Conservation (phyloP, 1,284 basidiomycete genomes). For the Phaffia rhodozyma region DNA sequence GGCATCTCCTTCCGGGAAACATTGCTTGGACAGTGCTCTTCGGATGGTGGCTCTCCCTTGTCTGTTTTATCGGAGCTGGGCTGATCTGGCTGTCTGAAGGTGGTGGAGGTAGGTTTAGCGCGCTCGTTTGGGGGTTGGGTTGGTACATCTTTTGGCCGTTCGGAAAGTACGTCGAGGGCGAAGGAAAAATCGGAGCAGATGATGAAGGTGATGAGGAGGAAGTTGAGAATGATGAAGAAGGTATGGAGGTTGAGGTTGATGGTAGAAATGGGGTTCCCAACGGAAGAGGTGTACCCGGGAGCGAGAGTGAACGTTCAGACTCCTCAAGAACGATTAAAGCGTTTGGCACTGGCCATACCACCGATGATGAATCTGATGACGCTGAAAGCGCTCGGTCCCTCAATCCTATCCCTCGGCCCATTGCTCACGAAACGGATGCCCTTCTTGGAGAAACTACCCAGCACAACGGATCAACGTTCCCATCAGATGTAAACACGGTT, state of each 20-base stretch:
- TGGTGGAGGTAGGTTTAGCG: constrained; percentile 71
- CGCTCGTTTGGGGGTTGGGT: constrained; percentile 79
- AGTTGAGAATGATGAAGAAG: constrained; percentile 12
- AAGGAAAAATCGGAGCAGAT: constrained; percentile 34
- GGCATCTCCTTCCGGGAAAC: constrained; percentile 83
- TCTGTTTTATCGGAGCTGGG: constrained; percentile 55
- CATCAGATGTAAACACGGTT: constrained; percentile 22
- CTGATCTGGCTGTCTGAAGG: constrained; percentile 55
- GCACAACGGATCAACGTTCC: constrained; percentile 25
- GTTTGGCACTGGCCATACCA: constrained; percentile 26
- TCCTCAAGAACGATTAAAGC: constrained; percentile 7
- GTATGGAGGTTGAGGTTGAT: background rate
- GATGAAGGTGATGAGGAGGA: constrained; percentile 36
- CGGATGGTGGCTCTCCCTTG: constrained; percentile 79
- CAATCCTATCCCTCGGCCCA: too few species aligned
- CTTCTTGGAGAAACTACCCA: background rate
- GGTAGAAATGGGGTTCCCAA: background rate
- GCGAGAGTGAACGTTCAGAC: background rate
- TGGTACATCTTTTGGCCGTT: constrained; percentile 99
- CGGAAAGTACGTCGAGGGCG: constrained; percentile 94
- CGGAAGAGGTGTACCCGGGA: constrained; percentile 13
- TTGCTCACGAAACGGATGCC: too few species aligned
- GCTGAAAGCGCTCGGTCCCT: background rate
- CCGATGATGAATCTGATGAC: constrained; percentile 23
- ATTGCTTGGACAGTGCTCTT: constrained; percentile 78